Evolutionary conservation across 1,139 yeast species (phyloP).

Genomic region (Geotrichum citri-aurantii): DNA sequence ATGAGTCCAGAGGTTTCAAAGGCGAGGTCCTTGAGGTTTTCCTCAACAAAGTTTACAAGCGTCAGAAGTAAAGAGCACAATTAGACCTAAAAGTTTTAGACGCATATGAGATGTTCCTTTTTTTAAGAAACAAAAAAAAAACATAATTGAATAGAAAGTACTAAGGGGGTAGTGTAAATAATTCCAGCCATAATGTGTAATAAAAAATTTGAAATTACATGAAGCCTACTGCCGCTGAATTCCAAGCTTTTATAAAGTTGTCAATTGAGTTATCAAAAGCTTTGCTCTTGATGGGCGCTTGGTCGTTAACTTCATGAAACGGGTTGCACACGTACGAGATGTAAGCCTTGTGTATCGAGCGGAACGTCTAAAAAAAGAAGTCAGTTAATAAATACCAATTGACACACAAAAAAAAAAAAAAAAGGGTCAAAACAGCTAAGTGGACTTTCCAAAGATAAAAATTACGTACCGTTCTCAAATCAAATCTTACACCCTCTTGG

Average conservation of each 20-base stretch:
- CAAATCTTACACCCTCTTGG: slow-evolving; percentile 28
- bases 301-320: slow-evolving; percentile 30
- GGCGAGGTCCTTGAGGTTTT: slow-evolving; percentile 76
- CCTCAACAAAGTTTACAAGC: slow-evolving; percentile 86
- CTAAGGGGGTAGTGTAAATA: background rate
- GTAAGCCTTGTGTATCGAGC: slow-evolving; percentile 35
- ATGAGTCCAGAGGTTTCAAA: slow-evolving; percentile 90
- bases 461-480: slow-evolving; percentile 27
- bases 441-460: background rate
- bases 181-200: background rate
- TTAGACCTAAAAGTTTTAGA: too few relatives aligned
- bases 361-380: slow-evolving; percentile 26
- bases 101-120: too few relatives aligned
- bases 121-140: background rate
- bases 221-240: slow-evolving; percentile 20
- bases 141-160: background rate
- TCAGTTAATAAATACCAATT: too few relatives aligned
- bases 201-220: slow-evolving; percentile 6
- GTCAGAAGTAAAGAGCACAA: slow-evolving; percentile 59
- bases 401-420: background rate
- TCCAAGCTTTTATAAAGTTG: slow-evolving; percentile 27
- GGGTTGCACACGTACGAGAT: slow-evolving; percentile 38
- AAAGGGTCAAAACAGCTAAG: background rate
- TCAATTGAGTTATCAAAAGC: slow-evolving; percentile 28
- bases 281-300: slow-evolving; percentile 27